Evolutionary conservation across 2,329 filamentous ascomycete genomes (phyloP).

Genomic region (Zymoseptoria tritici): DNA sequence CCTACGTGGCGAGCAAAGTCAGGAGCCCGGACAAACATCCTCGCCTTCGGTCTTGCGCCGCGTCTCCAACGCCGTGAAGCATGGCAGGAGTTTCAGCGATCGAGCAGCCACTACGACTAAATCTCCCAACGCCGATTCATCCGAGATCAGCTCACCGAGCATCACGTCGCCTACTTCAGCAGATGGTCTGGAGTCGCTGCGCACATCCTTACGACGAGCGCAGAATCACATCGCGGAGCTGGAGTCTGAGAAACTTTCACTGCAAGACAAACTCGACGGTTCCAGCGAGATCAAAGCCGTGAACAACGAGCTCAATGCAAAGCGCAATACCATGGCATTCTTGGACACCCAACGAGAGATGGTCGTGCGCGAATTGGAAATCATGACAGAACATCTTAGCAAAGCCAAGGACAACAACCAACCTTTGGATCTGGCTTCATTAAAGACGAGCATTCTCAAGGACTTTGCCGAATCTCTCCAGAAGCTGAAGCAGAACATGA

Average conservation of each 20-base stretch:
- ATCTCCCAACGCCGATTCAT: constrained; percentile 34
- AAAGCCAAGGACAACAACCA: constrained; percentile 75
- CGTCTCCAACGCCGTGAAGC: constrained; percentile 88
- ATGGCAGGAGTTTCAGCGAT: constrained; percentile 81
- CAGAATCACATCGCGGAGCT: constrained; percentile 62
- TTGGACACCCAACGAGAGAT: constrained; percentile 92
- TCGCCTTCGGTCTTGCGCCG: constrained; percentile 70
- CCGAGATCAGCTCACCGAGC: constrained; percentile 29
- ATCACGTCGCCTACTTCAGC: constrained; percentile 17
- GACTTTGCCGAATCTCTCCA: constrained; percentile 57
- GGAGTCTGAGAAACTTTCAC: constrained; percentile 63
- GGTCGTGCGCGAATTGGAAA: constrained; percentile 84
- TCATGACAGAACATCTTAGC: constrained; percentile 81
- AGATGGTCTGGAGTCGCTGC: constrained; percentile 15
- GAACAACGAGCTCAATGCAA: constrained; percentile 82
- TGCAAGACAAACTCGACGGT: constrained; percentile 47
- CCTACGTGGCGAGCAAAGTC: constrained; percentile 57
- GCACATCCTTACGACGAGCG: constrained; percentile 16
- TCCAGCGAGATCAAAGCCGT: constrained; percentile 62
- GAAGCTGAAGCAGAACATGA: constrained; percentile 72
- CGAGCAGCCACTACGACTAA: constrained; percentile 27
- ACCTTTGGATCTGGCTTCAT: constrained; percentile 68
- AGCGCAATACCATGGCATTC: constrained; percentile 90
- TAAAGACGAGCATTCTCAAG: constrained; percentile 54
- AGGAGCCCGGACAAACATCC: constrained; percentile 31